Base-by-base conservation (phyloP, 2,329 filamentous ascomycete species). In the Paradendryphiella salina region DNA sequence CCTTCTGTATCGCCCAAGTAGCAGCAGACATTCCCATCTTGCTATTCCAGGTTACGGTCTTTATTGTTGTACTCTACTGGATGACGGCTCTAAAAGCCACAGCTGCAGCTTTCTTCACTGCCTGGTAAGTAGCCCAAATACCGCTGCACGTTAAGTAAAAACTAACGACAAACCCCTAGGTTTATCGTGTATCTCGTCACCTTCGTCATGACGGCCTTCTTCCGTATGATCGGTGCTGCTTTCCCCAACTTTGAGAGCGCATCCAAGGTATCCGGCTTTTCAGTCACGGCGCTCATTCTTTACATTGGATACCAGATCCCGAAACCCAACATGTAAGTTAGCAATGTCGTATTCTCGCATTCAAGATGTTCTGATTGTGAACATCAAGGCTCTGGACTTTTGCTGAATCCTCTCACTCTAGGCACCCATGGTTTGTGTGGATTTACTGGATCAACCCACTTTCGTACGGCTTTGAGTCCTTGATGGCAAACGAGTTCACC, bases 171-270 rank as follows among this genome's bases (percentile, higher is more conserved):
- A 26, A 2, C 8, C 20, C 23, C 10, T 26, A 26, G 23, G 52
- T 55, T 55, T 14, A 9, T 55, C 9, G 52, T 55, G 13, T 55
- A 52, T 32, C 14, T 52, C 10, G 40, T 41, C 5, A 55, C 52
- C 2, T 61, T 95, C 63, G 80, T 82, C 47, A 93, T 93, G 88
- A 90, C 87, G 18, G 90, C 89, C 80, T 80, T 91, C 50, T 94
- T 94, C 80, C 82, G 89, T 29, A 85, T 84, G 11, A 87, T 94
- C 53, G 89, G 82, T 18, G 85, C 88, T 0, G 73, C 76, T 82
- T 14, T 90, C 86, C 10, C 80, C 83, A 52, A 86, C 85, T 4
- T 73, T 79, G 38, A 78, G 74, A n/a, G 78, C 77, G 65, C 80
- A 71, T 49, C 82, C 36, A 86, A 86, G 59, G 71, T 82, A 60